Conservation (phyloP, 208 protist species). For the Naegleria lovaniensis region DNA sequence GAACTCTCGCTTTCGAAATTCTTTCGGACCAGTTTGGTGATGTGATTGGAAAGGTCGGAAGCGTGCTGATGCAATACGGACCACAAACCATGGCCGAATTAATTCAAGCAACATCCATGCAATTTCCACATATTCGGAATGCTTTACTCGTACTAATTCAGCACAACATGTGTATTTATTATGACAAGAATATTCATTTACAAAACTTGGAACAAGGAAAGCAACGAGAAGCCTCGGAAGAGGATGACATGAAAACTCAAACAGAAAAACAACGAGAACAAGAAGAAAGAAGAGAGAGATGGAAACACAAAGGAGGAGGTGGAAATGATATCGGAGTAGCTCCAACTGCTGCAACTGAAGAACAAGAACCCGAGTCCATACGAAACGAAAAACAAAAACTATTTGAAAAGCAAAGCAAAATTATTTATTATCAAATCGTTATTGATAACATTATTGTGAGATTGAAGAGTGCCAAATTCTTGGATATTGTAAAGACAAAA, state of each 20-base stretch:
- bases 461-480: constrained; percentile 16
- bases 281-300: background rate
- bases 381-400: background rate
- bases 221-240: background rate
- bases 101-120: background rate
- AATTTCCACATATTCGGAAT: background rate
- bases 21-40: constrained; percentile 11
- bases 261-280: background rate
- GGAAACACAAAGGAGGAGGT: background rate
- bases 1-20: background rate
- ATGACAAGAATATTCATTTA: background rate
- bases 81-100: background rate
- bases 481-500: background rate
- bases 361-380: background rate
- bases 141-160: constrained; percentile 17
- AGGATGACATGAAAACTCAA: background rate
- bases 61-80: background rate
- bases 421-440: constrained; percentile 18
- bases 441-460: constrained; percentile 13
- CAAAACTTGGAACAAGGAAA: background rate
- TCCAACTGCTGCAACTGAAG: background rate
- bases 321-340: too few relatives aligned
- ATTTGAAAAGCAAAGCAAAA: background rate
- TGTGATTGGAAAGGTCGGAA: background rate
- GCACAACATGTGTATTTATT: constrained; percentile 6